phyloP scores from a whole-genome alignment of 805 yeast genomes.

The Barnettozyma pratensis region DNA sequence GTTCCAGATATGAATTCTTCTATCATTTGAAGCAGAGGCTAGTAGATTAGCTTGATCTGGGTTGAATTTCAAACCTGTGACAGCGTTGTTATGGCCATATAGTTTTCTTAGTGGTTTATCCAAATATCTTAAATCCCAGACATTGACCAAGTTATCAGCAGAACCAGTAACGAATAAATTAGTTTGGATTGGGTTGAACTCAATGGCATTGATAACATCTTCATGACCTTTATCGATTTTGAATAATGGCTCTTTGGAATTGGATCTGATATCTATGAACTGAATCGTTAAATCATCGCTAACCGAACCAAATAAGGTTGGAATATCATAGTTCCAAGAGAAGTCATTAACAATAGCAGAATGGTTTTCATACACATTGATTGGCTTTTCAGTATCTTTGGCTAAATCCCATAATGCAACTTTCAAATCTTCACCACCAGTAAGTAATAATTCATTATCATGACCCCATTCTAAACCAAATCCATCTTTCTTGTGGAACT shows the following conservation, averaged over 20 bases:
- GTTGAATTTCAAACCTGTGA: constrained; percentile 53
- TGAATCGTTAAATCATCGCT: constrained; percentile 63
- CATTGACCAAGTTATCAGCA: constrained; percentile 64
- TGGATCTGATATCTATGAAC: constrained; percentile 51
- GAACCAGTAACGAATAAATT: constrained; percentile 70
- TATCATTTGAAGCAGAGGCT: constrained; percentile 59
- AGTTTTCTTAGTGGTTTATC: constrained; percentile 55
- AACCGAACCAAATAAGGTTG: constrained; percentile 58
- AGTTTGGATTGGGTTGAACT: constrained; percentile 53
- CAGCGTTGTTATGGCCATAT: constrained; percentile 57
- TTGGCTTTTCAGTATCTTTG: constrained; percentile 35
- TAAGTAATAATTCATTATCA: constrained; percentile 40
- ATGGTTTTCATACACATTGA: constrained; percentile 42
- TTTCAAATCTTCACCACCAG: constrained; percentile 63
- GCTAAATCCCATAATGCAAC: constrained; percentile 68
- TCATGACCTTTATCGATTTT: constrained; percentile 44
- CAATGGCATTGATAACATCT: constrained; percentile 63
- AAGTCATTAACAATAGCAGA: constrained; percentile 61
- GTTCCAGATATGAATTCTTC: constrained; percentile 74
- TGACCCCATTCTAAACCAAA: constrained; percentile 67
- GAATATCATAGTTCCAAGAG: constrained; percentile 44
- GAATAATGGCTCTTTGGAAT: constrained; percentile 32
- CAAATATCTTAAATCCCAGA: constrained; percentile 72
- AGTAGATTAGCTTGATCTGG: constrained; percentile 45
- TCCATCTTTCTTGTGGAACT: constrained; percentile 62